These are phyloP conservation scores for Melampsora larici-populina DNA, from an alignment of 1,284 basidiomycete species.

Conservation along the genomic window DNA sequence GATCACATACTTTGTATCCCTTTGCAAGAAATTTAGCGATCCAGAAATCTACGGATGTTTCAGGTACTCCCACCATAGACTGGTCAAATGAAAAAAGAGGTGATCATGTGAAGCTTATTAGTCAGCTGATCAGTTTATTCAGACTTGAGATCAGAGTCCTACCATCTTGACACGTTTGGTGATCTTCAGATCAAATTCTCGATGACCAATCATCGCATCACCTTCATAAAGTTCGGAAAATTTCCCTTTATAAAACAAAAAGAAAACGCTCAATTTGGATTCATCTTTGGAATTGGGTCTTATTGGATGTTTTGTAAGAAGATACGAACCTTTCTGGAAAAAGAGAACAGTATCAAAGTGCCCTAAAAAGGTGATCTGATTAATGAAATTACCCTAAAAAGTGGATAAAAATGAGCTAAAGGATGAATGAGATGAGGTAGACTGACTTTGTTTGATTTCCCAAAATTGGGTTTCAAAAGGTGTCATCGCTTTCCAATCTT, in stretches of 20 bases:
- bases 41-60: constrained; percentile 89
- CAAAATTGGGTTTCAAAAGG: constrained; percentile 43
- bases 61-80: constrained; percentile 82
- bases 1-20: constrained; percentile 22
- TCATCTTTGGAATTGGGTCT: neutral
- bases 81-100: neutral
- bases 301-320: neutral
- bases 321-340: constrained; percentile 44
- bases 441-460: constrained; percentile 43
- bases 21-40: constrained; percentile 64
- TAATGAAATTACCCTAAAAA: neutral
- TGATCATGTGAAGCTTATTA: neutral
- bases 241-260: constrained; percentile 15
- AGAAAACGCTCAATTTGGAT: too few relatives aligned
- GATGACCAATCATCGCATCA: constrained; percentile 54
- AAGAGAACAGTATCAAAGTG: constrained; percentile 34
- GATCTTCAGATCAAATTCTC: constrained; percentile 58
- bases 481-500: constrained; percentile 71
- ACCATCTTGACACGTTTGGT: constrained; percentile 95
- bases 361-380: constrained; percentile 44
- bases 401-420: neutral
- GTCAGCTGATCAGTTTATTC: constrained; percentile 13
- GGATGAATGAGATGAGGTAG: neutral
- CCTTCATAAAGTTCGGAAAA: constrained; percentile 50
- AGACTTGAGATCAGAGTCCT: constrained; percentile 64